phyloP scores from a whole-genome alignment of 768 basidiomycete species.

The Tylopilus rubrobrunneus region DNA sequence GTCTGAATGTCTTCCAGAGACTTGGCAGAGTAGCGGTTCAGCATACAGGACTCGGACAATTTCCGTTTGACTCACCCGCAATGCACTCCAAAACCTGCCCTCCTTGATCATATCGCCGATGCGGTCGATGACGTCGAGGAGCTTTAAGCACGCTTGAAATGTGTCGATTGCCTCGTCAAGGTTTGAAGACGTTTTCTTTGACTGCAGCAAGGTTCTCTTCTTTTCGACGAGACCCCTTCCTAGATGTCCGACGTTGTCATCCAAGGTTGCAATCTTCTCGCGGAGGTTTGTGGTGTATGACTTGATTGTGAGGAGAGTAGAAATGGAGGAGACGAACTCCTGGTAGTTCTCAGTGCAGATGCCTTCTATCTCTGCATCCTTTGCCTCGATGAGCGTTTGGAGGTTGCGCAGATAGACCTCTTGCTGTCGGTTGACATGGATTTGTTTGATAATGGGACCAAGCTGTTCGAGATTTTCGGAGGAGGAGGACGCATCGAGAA shows the following conservation, averaged over 20 bases:
- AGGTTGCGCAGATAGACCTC: conserved; percentile 85
- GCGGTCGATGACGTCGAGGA: conserved; percentile 88
- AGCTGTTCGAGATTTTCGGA: conserved; percentile 95
- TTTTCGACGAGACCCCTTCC: conserved; percentile 89
- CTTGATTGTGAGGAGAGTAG: conserved; percentile 93
- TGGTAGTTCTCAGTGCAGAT: conserved; percentile 97
- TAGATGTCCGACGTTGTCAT: conserved; percentile 82
- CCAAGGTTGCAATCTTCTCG: conserved; percentile 85
- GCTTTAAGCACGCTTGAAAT: conserved; percentile 85
- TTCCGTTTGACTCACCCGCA: conserved; percentile 62
- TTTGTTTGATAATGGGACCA: conserved; percentile 91
- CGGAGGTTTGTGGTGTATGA: conserved; percentile 94
- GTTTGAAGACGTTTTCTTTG: conserved; percentile 89
- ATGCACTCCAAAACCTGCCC: conserved; percentile 94
- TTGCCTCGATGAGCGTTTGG: conserved; percentile 85
- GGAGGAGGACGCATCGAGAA: conserved; percentile 81
- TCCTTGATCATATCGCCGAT: conserved; percentile 92
- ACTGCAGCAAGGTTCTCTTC: conserved; percentile 85
- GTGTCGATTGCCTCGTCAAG: conserved; percentile 97
- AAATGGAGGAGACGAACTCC: conserved; percentile 95
- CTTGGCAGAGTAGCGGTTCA: conserved; percentile 42
- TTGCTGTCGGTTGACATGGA: conserved; percentile 83
- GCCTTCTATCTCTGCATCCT: conserved; percentile 93
- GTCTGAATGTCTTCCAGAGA: conserved; percentile 93
- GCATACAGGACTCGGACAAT: conserved; percentile 24